Percentiles rank a stretch among this genome's conserved stretches.
These are phyloP conservation scores for Wickerhamiella slavikovae DNA, from an alignment of 805 yeast species.

Conservation along the genomic window DNA sequence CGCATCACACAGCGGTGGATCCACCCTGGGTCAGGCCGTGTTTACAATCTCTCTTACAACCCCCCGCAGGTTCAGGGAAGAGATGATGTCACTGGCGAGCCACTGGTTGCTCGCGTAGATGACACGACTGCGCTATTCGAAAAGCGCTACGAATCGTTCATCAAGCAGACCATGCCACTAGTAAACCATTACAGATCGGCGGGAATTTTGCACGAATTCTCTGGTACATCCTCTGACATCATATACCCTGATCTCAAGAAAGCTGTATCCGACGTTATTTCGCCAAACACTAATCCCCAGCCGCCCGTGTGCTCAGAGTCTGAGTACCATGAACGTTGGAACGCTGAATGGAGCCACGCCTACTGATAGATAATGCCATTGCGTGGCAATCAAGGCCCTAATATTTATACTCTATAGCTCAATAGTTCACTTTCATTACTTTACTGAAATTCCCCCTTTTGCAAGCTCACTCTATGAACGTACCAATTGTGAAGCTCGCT, in stretches of 20 bases:
- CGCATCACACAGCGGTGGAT: constrained; percentile 75
- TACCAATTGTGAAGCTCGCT: too few relatives aligned
- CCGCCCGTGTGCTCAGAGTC: too few relatives aligned
- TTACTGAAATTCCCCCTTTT: too few relatives aligned
- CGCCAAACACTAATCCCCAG: too few relatives aligned
- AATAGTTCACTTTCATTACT: too few relatives aligned
- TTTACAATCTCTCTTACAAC: constrained; percentile 67
- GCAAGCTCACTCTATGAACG: too few relatives aligned
- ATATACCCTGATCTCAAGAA: constrained; percentile 40
- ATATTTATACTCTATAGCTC: too few relatives aligned
- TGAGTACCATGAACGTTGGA: too few relatives aligned
- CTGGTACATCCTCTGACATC: constrained; percentile 68
- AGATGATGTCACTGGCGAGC: constrained; percentile 84
- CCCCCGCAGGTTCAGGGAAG: constrained; percentile 69
- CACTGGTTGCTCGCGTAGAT: constrained; percentile 57
- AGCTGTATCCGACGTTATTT: too few relatives aligned
- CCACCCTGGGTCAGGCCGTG: constrained; percentile 67
- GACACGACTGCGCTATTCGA: constrained; percentile 60
- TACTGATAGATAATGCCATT: too few relatives aligned
- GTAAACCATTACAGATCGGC: constrained; percentile 34
- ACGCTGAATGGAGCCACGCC: too few relatives aligned
- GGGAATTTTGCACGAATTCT: constrained; percentile 33
- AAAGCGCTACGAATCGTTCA: constrained; percentile 43
- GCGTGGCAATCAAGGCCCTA: too few relatives aligned
- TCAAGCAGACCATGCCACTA: constrained; percentile 38